These are phyloP conservation scores for Apiospora malaysiana DNA, from an alignment of 2,329 filamentous ascomycete genomes.

Conservation along the genomic window DNA sequence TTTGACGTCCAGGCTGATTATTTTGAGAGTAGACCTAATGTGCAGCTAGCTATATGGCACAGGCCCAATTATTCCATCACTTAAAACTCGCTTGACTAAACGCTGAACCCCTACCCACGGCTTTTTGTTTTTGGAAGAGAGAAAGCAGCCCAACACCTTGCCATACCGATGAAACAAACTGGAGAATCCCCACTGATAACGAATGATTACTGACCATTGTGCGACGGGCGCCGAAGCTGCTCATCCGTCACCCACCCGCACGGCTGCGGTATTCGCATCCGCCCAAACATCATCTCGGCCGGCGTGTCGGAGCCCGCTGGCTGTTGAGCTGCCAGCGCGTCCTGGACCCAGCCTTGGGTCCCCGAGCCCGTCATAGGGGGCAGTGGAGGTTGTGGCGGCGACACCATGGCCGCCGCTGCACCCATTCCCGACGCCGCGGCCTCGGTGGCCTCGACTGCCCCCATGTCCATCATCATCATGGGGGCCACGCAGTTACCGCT, in stretches of 20 bases:
- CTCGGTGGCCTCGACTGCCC: not conserved
- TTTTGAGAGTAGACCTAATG: too few relatives aligned
- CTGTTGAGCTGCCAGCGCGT: not conserved
- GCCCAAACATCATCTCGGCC: slow-evolving; percentile 8
- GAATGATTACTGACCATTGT: not conserved
- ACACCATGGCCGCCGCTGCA: not conserved
- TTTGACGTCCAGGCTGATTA: too few relatives aligned
- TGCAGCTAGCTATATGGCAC: too few relatives aligned
- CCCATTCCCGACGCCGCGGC: not conserved
- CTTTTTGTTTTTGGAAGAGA: too few relatives aligned
- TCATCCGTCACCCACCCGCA: slow-evolving; percentile 8
- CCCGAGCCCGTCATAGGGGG: not conserved
- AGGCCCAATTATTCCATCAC: too few relatives aligned
- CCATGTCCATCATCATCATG: slow-evolving; percentile 3
- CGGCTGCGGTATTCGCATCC: slow-evolving; percentile 8
- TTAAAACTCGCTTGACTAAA: too few relatives aligned
- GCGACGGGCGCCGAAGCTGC: not conserved
- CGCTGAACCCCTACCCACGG: too few relatives aligned
- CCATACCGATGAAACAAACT: too few relatives aligned
- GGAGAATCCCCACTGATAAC: too few relatives aligned
- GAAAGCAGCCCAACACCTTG: too few relatives aligned
- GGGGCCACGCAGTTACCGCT: not conserved
- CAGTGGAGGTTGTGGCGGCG: not conserved
- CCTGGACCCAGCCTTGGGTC: not conserved
- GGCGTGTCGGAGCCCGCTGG: not conserved